phyloP scores from a whole-genome alignment of 1,139 yeast species.

The Zygotorulaspora mrakii region DNA sequence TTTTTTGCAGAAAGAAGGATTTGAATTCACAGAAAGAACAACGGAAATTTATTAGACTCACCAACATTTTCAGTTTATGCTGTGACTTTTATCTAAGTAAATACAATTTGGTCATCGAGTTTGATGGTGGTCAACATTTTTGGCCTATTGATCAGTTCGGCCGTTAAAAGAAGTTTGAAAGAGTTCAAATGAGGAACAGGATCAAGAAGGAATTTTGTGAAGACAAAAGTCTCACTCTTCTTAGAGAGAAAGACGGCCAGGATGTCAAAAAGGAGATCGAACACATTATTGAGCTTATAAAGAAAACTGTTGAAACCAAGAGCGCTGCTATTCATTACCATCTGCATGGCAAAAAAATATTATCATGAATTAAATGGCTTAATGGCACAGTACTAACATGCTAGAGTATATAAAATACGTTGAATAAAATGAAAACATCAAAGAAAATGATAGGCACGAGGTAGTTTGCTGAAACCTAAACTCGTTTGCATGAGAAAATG shows the following conservation, averaged over 20 bases:
- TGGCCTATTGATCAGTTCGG: neutral
- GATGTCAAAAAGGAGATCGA: neutral
- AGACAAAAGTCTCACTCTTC: neutral
- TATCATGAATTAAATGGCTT: neutral
- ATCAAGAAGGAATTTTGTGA: conserved; percentile 3
- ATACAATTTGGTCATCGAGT: neutral
- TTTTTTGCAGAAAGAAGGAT: neutral
- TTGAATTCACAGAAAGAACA: neutral
- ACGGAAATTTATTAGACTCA: neutral
- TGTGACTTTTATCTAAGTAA: neutral
- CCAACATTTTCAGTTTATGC: neutral
- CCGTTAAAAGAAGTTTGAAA: neutral
- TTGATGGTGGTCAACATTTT: neutral
- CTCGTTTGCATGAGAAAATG: too few species aligned
- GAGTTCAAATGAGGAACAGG: conserved; percentile 1
- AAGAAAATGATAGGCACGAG: neutral
- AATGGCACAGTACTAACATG: neutral
- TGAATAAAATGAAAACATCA: neutral
- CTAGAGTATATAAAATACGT: neutral
- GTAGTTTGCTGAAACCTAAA: too few species aligned
- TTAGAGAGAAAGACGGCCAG: neutral
- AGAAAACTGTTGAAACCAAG: too few species aligned
- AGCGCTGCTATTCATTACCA: neutral
- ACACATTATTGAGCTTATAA: neutral
- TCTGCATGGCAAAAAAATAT: neutral